Conservation (phyloP, 176 grass and related monocot species). For the Melocanna baccifera region DNA sequence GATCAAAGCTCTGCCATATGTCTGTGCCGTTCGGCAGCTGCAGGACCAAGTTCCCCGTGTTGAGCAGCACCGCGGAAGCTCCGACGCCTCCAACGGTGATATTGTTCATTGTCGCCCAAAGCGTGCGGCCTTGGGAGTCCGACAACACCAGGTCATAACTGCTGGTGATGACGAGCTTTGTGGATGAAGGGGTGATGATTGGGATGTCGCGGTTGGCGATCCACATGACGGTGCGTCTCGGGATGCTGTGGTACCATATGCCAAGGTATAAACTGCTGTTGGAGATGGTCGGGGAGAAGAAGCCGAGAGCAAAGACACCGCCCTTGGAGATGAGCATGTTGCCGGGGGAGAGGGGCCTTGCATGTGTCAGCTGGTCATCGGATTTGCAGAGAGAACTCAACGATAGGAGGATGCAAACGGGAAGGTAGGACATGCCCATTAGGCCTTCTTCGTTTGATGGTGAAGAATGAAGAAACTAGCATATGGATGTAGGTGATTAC, state of each 20-base stretch:
- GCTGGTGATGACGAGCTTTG: not conserved
- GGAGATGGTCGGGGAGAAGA: too few species aligned
- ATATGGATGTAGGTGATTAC: too few species aligned
- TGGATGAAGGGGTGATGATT: not conserved
- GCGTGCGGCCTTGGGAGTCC: not conserved
- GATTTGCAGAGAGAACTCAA: too few species aligned
- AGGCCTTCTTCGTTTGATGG: too few species aligned
- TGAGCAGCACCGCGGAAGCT: not conserved
- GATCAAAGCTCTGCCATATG: slow-evolving; percentile 52
- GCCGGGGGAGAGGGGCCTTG: too few species aligned
- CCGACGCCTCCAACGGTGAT: accelerated
- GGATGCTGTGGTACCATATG: slow-evolving; percentile 43
- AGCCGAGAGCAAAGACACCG: too few species aligned
- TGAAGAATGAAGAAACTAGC: too few species aligned
- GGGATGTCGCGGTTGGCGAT: slow-evolving; percentile 44
- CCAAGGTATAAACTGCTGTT: not conserved
- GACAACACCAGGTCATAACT: not conserved
- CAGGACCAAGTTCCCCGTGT: slow-evolving; percentile 34
- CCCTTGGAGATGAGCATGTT: too few species aligned
- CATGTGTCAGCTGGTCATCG: too few species aligned
- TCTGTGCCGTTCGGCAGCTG: not conserved
- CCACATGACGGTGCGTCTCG: slow-evolving; percentile 20
- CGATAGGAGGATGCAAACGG: too few species aligned
- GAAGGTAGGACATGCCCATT: too few species aligned
- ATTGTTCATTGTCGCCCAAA: not conserved